Evolutionary conservation across 441 rosid genomes (phyloP), one percentile per base, ranked within the genome.

Genomic region (Gossypium gossypioides): DNA sequence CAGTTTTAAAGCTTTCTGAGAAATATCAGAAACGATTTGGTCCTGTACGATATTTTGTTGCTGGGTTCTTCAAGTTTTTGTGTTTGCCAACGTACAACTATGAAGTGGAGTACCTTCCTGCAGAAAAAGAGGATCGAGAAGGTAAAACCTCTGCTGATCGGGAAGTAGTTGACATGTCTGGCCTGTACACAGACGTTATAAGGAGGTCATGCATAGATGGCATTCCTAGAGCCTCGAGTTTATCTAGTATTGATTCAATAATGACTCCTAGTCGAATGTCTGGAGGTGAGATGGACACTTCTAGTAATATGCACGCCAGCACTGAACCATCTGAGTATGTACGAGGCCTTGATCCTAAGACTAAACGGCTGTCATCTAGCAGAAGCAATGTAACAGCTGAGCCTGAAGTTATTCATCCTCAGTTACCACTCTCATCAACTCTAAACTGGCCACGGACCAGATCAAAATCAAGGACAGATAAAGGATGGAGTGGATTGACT

Each of bases 41-140:
- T 82, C 98, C 99, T n/a, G 75, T 95, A 85, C 97, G 98, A 63
- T 95, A 95, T 79, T 84, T 95, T 75, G 92, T 95, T 83, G 99
- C 99, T 80, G 99, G 99, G 59, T 88, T 95, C 81, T 89, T 92
- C 76, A 95, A 95, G 84, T 95, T 92, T 79, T 80, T 95, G 68
- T 95, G 99, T 86, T 82, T 95, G 82, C 99, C 99, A 15, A 95
- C 84, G 81, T 95, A 95, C 86, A 91, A 74, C 85, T 95, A 82
- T 70, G 99, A 95, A 80, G 88, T 95, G 85, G 98, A 95, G 80
- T 94, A 92, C 85, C 90, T 95, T 76, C 97, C 92, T 46, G 97
- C 93, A 70, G 74, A 74, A 70, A 87, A 86, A 83, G 93, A 82
- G 75, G 96, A 89, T 44, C 80, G 54, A 51, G 95, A 93, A 56